Conservation (phyloP, 306 rosid species). For the Glycine latifolia region DNA sequence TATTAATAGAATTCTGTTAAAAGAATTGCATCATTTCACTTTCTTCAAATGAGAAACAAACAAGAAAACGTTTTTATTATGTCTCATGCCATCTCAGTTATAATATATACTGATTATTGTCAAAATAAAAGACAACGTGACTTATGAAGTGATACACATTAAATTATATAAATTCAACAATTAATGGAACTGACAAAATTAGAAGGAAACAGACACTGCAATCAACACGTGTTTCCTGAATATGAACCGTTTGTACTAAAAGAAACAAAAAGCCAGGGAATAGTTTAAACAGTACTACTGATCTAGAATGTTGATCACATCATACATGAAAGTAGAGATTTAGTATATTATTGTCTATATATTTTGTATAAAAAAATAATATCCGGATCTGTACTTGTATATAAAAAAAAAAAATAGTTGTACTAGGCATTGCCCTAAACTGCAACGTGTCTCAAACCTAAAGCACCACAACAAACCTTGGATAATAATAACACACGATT, state of each 20-base stretch:
- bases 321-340: neutral
- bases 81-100: neutral
- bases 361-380: too few relatives aligned
- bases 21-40: neutral
- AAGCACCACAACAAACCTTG: neutral
- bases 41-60: neutral
- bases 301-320: neutral
- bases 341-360: neutral
- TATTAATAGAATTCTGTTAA: neutral
- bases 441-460: conserved; percentile 32
- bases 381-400: too few relatives aligned
- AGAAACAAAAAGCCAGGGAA: neutral
- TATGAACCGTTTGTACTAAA: neutral
- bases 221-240: neutral
- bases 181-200: neutral
- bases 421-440: neutral
- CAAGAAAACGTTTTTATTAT: neutral
- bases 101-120: neutral
- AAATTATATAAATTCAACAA: neutral
- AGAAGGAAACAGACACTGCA: neutral
- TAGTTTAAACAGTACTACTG: neutral
- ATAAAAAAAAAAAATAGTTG: too few relatives aligned
- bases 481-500: neutral
- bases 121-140: neutral
- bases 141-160: neutral